A percentile compares a stretch with the other conserved stretches of the same genome.
Evolutionary conservation across 2,329 filamentous ascomycete species (phyloP).

Genomic region (Colletotrichum chrysophilum): DNA sequence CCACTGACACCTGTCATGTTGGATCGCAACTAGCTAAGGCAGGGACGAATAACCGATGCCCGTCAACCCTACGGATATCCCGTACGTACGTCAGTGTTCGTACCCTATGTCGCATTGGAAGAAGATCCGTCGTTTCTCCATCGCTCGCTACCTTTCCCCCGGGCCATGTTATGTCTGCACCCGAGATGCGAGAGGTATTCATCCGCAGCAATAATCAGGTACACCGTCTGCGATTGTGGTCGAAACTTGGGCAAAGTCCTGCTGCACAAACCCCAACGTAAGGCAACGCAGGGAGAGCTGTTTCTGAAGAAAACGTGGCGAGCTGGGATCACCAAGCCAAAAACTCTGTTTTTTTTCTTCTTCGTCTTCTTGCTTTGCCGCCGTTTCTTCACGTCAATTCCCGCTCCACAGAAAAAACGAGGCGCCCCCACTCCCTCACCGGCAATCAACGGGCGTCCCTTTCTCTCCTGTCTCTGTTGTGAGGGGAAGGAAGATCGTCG

Average conservation of each 20-base stretch:
- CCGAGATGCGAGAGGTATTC: background rate
- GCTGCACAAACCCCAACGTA: background rate
- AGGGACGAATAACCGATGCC: background rate
- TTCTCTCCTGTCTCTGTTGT: background rate
- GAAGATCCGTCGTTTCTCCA: background rate
- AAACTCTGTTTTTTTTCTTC: background rate
- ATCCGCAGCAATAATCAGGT: background rate
- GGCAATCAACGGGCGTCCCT: background rate
- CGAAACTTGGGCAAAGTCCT: background rate
- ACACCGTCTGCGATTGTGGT: background rate
- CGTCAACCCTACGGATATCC: background rate
- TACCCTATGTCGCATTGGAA: background rate
- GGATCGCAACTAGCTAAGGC: background rate
- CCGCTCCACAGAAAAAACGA: background rate
- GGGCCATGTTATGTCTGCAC: background rate
- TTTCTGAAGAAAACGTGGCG: conserved; percentile 13
- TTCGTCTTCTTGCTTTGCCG: background rate
- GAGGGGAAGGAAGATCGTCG: background rate
- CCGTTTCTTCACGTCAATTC: background rate
- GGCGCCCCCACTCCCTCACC: background rate
- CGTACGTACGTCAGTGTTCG: background rate
- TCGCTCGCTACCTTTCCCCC: background rate
- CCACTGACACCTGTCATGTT: background rate
- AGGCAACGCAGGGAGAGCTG: background rate
- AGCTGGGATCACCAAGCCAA: background rate